Evolutionary conservation across 1,284 basidiomycete genomes (phyloP).

Genomic region (Ustilago crameri): DNA sequence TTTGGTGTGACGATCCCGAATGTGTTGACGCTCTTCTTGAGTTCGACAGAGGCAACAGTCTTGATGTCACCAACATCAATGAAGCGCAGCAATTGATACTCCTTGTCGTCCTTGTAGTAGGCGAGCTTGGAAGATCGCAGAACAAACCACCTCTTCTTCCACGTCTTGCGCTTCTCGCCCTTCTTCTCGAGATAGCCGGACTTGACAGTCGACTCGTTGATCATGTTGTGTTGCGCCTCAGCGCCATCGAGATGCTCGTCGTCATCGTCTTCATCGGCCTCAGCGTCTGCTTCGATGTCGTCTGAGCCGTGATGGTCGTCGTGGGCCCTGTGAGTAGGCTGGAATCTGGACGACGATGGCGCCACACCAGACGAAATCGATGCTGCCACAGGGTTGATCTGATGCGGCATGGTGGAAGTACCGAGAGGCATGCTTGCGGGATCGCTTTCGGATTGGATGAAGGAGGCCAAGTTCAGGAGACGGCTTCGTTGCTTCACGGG

Average conservation of each 20-base stretch:
- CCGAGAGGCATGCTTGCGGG: conserved; percentile 2
- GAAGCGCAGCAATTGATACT: conserved; percentile 80
- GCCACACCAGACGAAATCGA: conserved; percentile 2
- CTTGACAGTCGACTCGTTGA: conserved; percentile 80
- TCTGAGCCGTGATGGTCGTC: conserved; percentile 27
- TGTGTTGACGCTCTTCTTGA: conserved; percentile 89
- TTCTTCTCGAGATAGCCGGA: conserved; percentile 94
- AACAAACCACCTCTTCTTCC: conserved; percentile 99
- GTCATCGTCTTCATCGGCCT: conserved; percentile 76
- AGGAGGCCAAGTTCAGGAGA: background rate
- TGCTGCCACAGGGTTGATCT: conserved; percentile 10
- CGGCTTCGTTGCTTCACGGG: too few species aligned
- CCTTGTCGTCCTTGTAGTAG: conserved; percentile 90
- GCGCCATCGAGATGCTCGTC: conserved; percentile 78
- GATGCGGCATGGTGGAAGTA: conserved; percentile 2
- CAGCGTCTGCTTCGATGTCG: conserved; percentile 44
- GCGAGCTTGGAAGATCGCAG: conserved; percentile 88
- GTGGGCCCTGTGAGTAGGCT: conserved; percentile 6
- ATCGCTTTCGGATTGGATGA: background rate
- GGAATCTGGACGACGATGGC: conserved; percentile 2
- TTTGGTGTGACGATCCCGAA: conserved; percentile 92
- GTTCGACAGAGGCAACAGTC: conserved; percentile 84
- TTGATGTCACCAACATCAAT: conserved; percentile 90
- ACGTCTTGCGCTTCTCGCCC: conserved; percentile 95
- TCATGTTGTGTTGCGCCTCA: conserved; percentile 67